Evolutionary conservation across 306 rosid species (phyloP).

Genomic region (Lotus japonicus): DNA sequence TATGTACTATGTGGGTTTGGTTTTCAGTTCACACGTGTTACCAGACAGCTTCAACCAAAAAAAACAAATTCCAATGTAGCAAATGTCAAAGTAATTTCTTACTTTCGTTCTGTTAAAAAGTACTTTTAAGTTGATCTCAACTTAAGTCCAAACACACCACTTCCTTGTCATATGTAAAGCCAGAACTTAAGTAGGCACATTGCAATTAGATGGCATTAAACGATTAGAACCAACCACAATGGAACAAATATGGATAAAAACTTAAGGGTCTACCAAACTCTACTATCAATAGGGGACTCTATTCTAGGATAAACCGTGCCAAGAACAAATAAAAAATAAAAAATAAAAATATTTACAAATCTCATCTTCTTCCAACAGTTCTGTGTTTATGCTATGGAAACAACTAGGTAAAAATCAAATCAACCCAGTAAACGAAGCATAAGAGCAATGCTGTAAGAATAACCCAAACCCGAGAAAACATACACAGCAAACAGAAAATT

Average conservation of each 20-base stretch:
- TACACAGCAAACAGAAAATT: neutral
- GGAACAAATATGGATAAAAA: neutral
- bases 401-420: conserved; percentile 3
- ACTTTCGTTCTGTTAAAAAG: too few species aligned
- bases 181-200: neutral
- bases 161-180: neutral
- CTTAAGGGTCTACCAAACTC: neutral
- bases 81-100: too few species aligned
- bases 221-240: neutral
- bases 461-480: neutral
- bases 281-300: neutral
- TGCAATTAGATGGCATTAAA: neutral
- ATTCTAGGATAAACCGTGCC: neutral
- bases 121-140: too few species aligned
- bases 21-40: too few species aligned
- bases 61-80: too few species aligned
- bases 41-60: too few species aligned
- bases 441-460: neutral
- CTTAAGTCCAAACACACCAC: neutral
- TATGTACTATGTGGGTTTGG: neutral
- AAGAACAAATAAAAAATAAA: neutral
- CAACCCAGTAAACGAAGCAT: conserved; percentile 1
- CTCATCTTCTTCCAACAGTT: neutral
- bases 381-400: neutral
- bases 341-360: neutral